These are phyloP conservation scores for Gillenia trifoliata DNA, from an alignment of 306 rosid genomes.

Conservation along the genomic window DNA sequence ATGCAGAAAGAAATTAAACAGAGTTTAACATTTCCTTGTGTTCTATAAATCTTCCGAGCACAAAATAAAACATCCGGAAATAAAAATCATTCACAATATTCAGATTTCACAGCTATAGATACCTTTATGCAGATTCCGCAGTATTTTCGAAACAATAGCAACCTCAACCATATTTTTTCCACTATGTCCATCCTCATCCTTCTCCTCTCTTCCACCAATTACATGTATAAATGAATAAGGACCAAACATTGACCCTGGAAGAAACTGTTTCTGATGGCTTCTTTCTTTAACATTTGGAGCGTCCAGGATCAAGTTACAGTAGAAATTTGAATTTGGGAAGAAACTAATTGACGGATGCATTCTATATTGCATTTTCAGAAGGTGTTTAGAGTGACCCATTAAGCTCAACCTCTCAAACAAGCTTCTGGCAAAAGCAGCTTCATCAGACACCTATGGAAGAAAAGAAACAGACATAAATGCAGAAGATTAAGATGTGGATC, in stretches of 20 bases:
- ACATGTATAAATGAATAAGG: constrained; percentile 73
- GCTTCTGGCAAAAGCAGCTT: constrained; percentile 72
- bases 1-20: too few species aligned
- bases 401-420: constrained; percentile 58
- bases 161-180: constrained; percentile 66
- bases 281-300: constrained; percentile 48
- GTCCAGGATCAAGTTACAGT: constrained; percentile 41
- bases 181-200: constrained; percentile 61
- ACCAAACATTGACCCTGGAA: constrained; percentile 57
- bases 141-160: constrained; percentile 45
- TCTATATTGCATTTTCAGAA: constrained; percentile 63
- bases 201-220: constrained; percentile 63
- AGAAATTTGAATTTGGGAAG: constrained; percentile 63
- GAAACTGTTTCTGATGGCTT: constrained; percentile 45
- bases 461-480: too few species aligned
- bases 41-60: too few species aligned
- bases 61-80: neutral
- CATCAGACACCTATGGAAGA: constrained; percentile 35
- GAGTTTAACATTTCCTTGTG: too few species aligned
- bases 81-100: neutral
- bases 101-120: too few species aligned
- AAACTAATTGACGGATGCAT: constrained; percentile 81
- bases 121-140: constrained; percentile 53
- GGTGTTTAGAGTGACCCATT: constrained; percentile 44
- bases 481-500: too few species aligned